Evolutionary conservation across 2,329 filamentous ascomycete species (phyloP).

Genomic region (Fusarium paranaense): DNA sequence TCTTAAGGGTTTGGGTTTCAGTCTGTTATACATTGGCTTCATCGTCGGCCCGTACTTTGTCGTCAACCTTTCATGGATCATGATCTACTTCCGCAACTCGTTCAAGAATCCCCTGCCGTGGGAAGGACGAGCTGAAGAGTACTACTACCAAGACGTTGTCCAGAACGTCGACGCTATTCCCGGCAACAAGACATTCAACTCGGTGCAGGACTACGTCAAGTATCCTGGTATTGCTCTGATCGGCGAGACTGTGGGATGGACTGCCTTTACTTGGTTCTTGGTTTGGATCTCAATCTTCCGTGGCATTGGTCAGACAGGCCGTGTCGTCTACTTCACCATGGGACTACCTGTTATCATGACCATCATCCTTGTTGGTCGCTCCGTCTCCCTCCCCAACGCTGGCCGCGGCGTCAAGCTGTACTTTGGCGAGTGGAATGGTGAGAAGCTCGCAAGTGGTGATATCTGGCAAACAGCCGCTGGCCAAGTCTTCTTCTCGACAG

Average conservation of each 20-base stretch:
- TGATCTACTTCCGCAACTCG: conserved; percentile 68
- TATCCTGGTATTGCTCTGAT: conserved; percentile 61
- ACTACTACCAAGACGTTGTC: conserved; percentile 63
- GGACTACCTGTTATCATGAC: conserved; percentile 68
- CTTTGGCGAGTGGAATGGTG: conserved; percentile 59
- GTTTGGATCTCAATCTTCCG: conserved; percentile 71
- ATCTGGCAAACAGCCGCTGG: conserved; percentile 71
- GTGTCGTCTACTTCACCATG: conserved; percentile 73
- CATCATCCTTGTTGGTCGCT: conserved; percentile 66
- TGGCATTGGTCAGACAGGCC: conserved; percentile 67
- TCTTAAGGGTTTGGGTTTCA: conserved; percentile 65
- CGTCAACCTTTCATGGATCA: conserved; percentile 68
- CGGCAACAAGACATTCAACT: conserved; percentile 53
- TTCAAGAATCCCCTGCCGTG: conserved; percentile 67
- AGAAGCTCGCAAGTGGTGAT: conserved; percentile 60
- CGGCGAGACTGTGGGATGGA: conserved; percentile 69
- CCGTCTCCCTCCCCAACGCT: conserved; percentile 66
- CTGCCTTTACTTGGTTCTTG: conserved; percentile 68
- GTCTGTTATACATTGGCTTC: conserved; percentile 63
- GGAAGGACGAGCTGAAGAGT: conserved; percentile 62
- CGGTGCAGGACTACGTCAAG: conserved; percentile 56
- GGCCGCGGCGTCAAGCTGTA: conserved; percentile 62
- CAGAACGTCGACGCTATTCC: conserved; percentile 57
- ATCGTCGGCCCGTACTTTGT: conserved; percentile 69
- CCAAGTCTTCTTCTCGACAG: conserved; percentile 70